phyloP scores from a whole-genome alignment of 805 yeast genomes.

The Candida koratica region DNA sequence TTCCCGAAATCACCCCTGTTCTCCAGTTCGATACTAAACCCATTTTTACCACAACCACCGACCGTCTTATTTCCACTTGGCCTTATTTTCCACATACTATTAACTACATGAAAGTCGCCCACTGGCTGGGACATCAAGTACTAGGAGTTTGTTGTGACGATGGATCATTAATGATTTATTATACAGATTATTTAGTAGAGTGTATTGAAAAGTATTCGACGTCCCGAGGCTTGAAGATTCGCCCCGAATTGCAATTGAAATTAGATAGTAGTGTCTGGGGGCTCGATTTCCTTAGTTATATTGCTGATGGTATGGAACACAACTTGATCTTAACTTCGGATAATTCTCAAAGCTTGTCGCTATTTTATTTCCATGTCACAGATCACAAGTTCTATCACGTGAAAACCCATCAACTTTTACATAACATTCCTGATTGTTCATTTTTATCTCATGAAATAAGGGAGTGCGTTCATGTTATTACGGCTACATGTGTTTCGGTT shows the following conservation, averaged over 20 bases:
- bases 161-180: conserved; percentile 46
- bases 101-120: conserved; percentile 42
- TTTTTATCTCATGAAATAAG: conserved; percentile 23
- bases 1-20: conserved; percentile 23
- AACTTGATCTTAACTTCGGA: conserved; percentile 47
- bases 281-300: conserved; percentile 38
- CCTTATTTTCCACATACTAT: conserved; percentile 54
- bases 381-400: conserved; percentile 28
- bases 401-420: conserved; percentile 41
- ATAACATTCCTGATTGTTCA: conserved; percentile 54
- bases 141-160: conserved; percentile 52
- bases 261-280: conserved; percentile 60
- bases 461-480: conserved; percentile 24
- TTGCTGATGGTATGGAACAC: conserved; percentile 20
- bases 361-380: conserved; percentile 32
- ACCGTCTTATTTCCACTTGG: conserved; percentile 46
- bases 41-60: conserved; percentile 33
- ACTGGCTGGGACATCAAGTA: conserved; percentile 31
- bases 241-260: conserved; percentile 26
- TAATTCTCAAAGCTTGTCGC: conserved; percentile 45
- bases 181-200: conserved; percentile 22
- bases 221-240: conserved; percentile 18
- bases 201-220: conserved; percentile 10
- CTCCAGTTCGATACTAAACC: conserved; percentile 44
- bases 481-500: conserved; percentile 41